Conservation (phyloP, 176 grass and related monocot species). For the Poa pratensis region DNA sequence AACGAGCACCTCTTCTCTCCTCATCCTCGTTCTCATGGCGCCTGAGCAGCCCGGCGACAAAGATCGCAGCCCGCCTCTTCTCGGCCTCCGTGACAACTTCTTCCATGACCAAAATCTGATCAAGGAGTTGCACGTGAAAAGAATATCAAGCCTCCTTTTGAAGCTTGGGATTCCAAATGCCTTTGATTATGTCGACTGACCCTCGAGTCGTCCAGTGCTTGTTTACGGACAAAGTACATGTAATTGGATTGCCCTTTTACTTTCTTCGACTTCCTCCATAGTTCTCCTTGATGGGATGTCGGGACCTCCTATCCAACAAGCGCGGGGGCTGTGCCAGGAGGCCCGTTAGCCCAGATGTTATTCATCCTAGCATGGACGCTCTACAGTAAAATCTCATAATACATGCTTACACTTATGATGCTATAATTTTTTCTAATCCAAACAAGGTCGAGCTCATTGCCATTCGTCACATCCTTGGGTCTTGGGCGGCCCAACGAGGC, state of each 20-base stretch:
- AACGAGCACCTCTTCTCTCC: too few species aligned
- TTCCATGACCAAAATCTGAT: neutral
- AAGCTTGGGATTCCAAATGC: neutral
- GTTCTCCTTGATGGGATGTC: neutral
- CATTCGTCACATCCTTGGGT: neutral
- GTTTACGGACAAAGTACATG: neutral
- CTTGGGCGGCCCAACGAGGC: neutral
- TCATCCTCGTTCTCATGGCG: too few species aligned
- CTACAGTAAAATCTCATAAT: neutral
- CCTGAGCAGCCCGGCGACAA: too few species aligned
- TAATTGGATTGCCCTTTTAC: neutral
- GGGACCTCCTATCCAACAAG: too few species aligned
- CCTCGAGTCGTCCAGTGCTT: neutral
- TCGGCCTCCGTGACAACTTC: neutral
- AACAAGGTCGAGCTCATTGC: neutral
- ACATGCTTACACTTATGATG: neutral
- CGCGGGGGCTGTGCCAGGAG: neutral
- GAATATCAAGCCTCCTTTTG: neutral
- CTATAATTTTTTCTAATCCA: too few species aligned
- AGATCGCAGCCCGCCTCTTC: too few species aligned
- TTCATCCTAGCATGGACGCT: neutral
- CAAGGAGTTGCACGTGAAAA: neutral
- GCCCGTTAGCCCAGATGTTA: neutral
- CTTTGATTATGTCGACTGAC: neutral
- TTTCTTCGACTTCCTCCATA: neutral